Evolutionary conservation across 805 yeast species (phyloP).

Genomic region (Saturnispora hagleri): DNA sequence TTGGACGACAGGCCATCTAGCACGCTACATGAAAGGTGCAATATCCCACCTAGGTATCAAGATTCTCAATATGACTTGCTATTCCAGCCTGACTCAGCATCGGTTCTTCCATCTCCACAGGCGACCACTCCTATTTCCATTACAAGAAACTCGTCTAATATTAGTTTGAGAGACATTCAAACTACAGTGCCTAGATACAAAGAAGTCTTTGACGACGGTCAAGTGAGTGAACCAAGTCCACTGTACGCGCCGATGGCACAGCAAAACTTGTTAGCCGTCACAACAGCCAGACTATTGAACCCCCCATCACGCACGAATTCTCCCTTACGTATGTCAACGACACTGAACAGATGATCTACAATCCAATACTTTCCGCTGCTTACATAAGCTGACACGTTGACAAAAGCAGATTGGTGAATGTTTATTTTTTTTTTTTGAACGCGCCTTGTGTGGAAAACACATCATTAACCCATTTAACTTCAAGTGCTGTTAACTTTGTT

Average conservation of each 20-base stretch:
- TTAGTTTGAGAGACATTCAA: neutral
- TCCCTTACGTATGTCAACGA: neutral
- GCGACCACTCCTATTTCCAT: neutral
- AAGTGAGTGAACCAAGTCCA: constrained; percentile 22
- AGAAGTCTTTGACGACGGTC: constrained; percentile 24
- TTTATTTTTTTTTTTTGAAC: neutral
- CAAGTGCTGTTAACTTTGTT: neutral
- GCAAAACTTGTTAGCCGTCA: neutral
- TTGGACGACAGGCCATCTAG: neutral
- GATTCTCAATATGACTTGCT: constrained; percentile 16
- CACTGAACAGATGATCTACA: neutral
- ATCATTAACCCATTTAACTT: neutral
- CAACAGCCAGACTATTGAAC: neutral
- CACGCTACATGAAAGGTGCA: neutral
- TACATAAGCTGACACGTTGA: neutral
- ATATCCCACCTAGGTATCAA: constrained; percentile 20
- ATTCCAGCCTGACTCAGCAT: constrained; percentile 13
- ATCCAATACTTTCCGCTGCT: neutral
- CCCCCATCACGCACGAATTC: neutral
- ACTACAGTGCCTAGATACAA: constrained; percentile 21
- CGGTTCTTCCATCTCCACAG: constrained; percentile 1
- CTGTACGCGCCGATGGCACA: constrained; percentile 12
- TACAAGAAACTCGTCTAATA: neutral
- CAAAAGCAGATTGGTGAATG: neutral
- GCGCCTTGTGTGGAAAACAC: neutral